Evolutionary conservation across 2,329 filamentous ascomycete species (phyloP).

Genomic region (Sporothrix euskadiensis): DNA sequence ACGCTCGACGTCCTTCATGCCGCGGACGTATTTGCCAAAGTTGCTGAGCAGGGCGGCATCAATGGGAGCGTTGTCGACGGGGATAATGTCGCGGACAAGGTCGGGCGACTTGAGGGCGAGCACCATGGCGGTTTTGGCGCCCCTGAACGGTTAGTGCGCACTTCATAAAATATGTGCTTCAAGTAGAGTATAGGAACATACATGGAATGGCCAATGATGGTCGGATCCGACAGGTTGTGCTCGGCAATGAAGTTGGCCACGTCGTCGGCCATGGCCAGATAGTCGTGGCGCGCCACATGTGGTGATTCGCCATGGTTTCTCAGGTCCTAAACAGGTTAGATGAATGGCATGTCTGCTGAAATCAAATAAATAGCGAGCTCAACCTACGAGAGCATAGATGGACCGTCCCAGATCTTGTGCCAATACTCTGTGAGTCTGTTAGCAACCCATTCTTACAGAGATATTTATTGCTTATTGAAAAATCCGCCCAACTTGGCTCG

Average conservation of each 20-base stretch:
- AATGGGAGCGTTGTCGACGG: constrained; percentile 90
- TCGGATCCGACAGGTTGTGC: constrained; percentile 68
- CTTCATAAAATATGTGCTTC: not conserved
- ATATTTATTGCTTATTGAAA: not conserved
- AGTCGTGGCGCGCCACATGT: constrained; percentile 75
- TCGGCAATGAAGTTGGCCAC: constrained; percentile 74
- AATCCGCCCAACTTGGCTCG: not conserved
- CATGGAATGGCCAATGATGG: constrained; percentile 94
- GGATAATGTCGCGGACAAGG: constrained; percentile 68
- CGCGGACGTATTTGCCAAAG: constrained; percentile 78
- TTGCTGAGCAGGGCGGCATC: constrained; percentile 72
- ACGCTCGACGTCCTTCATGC: constrained; percentile 79
- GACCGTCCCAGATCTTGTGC: constrained; percentile 77
- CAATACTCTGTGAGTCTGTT: constrained; percentile 59
- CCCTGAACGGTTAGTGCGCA: constrained; percentile 49
- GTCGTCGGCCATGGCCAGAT: constrained; percentile 78
- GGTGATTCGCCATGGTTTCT: constrained; percentile 92
- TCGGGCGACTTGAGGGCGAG: constrained; percentile 72
- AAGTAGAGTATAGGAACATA: constrained; percentile 42
- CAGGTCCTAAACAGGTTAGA: constrained; percentile 62
- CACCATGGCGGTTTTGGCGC: constrained; percentile 90
- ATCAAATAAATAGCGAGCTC: not conserved
- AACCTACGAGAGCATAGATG: constrained; percentile 77
- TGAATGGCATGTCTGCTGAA: not conserved
- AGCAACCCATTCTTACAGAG: not conserved